Evolutionary conservation across 257 asterid genomes (phyloP).

Genomic region (Echium plantagineum): DNA sequence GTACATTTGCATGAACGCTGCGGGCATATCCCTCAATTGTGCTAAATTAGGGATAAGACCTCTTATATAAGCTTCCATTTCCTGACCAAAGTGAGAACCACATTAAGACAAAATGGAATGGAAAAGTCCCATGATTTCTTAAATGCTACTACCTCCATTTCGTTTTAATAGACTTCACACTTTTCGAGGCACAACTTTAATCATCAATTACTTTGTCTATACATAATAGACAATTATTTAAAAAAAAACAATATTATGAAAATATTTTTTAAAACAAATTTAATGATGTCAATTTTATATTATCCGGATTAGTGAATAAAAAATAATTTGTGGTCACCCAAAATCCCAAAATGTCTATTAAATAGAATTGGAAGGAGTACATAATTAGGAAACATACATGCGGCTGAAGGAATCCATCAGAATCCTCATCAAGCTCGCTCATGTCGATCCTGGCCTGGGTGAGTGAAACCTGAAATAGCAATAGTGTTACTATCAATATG

Average conservation of each 20-base stretch:
- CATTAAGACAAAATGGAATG: background rate
- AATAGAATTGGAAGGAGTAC: no score
- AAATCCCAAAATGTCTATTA: no score
- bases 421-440: conserved; percentile 99
- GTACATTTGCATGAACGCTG: conserved; percentile 89
- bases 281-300: no score
- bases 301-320: no score
- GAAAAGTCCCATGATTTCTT: background rate
- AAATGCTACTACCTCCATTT: no score
- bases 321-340: no score
- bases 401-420: conserved; percentile 98
- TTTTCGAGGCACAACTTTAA: no score
- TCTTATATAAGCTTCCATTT: conserved; percentile 91
- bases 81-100: conserved; percentile 29
- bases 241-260: no score
- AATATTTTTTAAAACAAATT: no score
- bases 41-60: conserved; percentile 99
- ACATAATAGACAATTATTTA: no score
- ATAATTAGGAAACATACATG: conserved; percentile 47
- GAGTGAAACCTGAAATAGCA: conserved; percentile 73
- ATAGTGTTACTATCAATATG: background rate
- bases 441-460: conserved; percentile 98
- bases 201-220: no score
- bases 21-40: conserved; percentile 87
- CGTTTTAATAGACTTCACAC: no score